Evolutionary conservation across 805 yeast genomes (phyloP).

Genomic region (Ogataea allantospora): DNA sequence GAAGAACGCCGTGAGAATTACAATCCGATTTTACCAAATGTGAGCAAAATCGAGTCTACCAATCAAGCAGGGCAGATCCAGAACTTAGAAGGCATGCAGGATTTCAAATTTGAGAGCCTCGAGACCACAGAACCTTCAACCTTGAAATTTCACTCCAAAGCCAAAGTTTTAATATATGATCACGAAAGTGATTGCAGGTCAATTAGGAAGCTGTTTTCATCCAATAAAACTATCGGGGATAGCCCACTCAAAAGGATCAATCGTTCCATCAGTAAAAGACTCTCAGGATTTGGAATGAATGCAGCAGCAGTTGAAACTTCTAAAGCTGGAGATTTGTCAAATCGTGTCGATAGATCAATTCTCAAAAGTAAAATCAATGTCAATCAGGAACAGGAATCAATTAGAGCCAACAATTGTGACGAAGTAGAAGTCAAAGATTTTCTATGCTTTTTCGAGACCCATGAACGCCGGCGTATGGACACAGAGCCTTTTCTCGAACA

Average conservation of each 20-base stretch:
- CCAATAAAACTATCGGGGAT: constrained; percentile 6
- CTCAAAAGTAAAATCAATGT: constrained; percentile 36
- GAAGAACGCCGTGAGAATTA: too few relatives aligned
- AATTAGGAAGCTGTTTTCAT: constrained; percentile 17
- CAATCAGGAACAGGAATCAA: constrained; percentile 35
- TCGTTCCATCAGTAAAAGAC: constrained; percentile 18
- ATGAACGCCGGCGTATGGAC: constrained; percentile 35
- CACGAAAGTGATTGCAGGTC: constrained; percentile 24
- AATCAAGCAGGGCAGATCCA: too few relatives aligned
- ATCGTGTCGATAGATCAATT: constrained; percentile 32
- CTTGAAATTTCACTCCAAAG: constrained; percentile 24
- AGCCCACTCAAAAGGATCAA: constrained; percentile 22
- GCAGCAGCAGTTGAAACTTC: constrained; percentile 2
- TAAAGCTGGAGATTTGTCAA: neutral
- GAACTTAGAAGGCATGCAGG: neutral
- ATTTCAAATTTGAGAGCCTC: neutral
- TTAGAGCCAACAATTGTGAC: constrained; percentile 39
- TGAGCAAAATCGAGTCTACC: too few relatives aligned
- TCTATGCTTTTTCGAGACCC: constrained; percentile 34
- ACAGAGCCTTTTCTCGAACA: constrained; percentile 34
- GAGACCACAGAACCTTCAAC: constrained; percentile 3
- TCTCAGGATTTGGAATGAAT: constrained; percentile 15
- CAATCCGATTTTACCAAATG: too few relatives aligned
- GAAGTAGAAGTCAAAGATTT: constrained; percentile 37
- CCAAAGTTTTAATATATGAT: constrained; percentile 24